Percentiles rank a stretch among this genome's conserved stretches.
Conservation (phyloP, 768 basidiomycete genomes). For the Cystobasidium onofrii region DNA sequence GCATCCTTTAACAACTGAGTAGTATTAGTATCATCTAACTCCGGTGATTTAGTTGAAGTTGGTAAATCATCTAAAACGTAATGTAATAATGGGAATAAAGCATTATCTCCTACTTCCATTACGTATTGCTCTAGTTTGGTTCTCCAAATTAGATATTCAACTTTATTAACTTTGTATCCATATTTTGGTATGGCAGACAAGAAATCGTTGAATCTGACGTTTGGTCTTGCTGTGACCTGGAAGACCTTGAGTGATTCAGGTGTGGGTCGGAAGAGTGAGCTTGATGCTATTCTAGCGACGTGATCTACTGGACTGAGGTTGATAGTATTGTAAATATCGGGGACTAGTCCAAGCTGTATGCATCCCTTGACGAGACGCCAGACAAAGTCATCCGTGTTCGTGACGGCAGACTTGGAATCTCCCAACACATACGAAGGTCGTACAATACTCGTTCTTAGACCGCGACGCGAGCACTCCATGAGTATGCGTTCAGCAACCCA, state of each 20-base stretch:
- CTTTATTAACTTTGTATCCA: conserved; percentile 67
- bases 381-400: conserved; percentile 97
- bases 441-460: conserved; percentile 73
- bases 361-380: conserved; percentile 99
- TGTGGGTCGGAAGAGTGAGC: conserved; percentile 60
- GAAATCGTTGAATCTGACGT: conserved; percentile 80
- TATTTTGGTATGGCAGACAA: conserved; percentile 64
- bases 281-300: conserved; percentile 71
- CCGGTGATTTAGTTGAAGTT: conserved; percentile 87
- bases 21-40: conserved; percentile 79
- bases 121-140: conserved; percentile 88
- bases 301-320: conserved; percentile 98
- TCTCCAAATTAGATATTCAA: conserved; percentile 88
- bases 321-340: conserved; percentile 94
- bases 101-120: conserved; percentile 88
- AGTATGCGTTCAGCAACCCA: conserved; percentile 96
- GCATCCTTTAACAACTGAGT: conserved; percentile 53
- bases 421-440: conserved; percentile 95
- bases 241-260: conserved; percentile 54
- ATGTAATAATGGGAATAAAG: conserved; percentile 90
- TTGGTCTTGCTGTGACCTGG: conserved; percentile 77
- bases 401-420: conserved; percentile 78
- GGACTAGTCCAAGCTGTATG: conserved; percentile 87
- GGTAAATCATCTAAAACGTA: conserved; percentile 96
- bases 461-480: conserved; percentile 79